Percentiles rank a stretch among this genome's conserved stretches.
phyloP scores from a whole-genome alignment of 2,329 filamentous ascomycete species.

The Fusarium illudens region DNA sequence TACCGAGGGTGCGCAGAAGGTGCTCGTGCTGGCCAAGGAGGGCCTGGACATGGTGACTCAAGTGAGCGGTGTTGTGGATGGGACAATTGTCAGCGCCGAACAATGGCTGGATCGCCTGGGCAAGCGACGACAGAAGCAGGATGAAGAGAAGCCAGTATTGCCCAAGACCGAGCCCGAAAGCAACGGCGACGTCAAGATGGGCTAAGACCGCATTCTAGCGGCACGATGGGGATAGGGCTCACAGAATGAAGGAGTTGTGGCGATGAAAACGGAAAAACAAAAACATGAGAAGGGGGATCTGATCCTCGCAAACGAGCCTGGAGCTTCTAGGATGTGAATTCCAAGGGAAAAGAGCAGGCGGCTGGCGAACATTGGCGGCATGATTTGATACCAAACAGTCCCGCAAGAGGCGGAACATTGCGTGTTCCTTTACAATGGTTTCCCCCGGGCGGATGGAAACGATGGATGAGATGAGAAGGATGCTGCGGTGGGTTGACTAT shows the following conservation, averaged over 20 bases:
- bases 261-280: constrained; percentile 13
- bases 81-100: constrained; percentile 90
- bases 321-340: background rate
- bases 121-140: constrained; percentile 41
- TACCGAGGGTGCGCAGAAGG: constrained; percentile 72
- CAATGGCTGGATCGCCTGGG: constrained; percentile 87
- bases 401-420: constrained; percentile 10
- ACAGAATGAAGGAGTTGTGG: background rate
- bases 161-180: constrained; percentile 30
- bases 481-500: background rate
- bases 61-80: constrained; percentile 86
- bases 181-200: constrained; percentile 44
- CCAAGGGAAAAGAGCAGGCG: background rate
- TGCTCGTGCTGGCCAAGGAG: constrained; percentile 86
- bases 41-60: constrained; percentile 94
- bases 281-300: background rate
- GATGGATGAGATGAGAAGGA: constrained; percentile 5
- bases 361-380: background rate
- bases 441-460: constrained; percentile 3
- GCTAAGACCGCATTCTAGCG: constrained; percentile 14
- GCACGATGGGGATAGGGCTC: no score
- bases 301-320: background rate
- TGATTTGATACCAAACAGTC: constrained; percentile 19
- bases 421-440: constrained; percentile 5
- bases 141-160: constrained; percentile 42